Evolutionary conservation across 352 stramenopile species (phyloP), one percentile per base, ranked within the genome.

Genomic region (Thalassiosira oceanica): DNA sequence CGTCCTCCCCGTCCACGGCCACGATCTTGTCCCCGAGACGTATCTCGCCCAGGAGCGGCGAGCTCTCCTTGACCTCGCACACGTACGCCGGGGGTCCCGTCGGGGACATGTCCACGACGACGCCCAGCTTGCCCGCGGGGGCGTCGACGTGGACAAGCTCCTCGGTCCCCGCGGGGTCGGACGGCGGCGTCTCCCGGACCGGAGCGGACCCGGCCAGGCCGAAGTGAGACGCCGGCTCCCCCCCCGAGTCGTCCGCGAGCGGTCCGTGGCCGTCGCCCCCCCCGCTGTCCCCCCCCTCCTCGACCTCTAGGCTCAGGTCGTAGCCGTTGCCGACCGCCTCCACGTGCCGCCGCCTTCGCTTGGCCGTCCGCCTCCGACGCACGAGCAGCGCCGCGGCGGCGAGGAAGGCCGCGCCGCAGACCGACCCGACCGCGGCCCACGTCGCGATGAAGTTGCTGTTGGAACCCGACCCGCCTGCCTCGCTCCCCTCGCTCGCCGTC

Each of bases 1-100:
- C 54, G 23, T 61, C 53, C 53, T 52, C 53, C 26, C 44, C 54
- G 33, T 73, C 53, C 13, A 73, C 53, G 53, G 52, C 31, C 13
- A 73, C 35, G 16, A 73, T 55, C 41, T 41, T 68, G 42, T 73
- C 62, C 3, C 43, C 57, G 7, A 68, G 11, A 16, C 21, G 2
- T 4, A 68, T 41, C n/a, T 52, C 26, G 13, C 20, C 53, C 36
- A 33, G 21, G 0, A 60, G 1, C 2, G 54, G 62, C n/a, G 44
- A 57, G 16, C 37, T 41, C 7, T 18, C 35, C 6, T 61, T 55
- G 15, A 71, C 56, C n/a, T 50, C 31, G 36, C 33, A 39, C 2
- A 71, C 48, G 37, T 56, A 65, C 39, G 52, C 24, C 1, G 61
- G 50, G 2, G 31, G 45, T 15, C 46, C 37, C 36, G 31, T 51